phyloP scores from a whole-genome alignment of 345 rosid genomes.

The Eutrema heterophyllum region DNA sequence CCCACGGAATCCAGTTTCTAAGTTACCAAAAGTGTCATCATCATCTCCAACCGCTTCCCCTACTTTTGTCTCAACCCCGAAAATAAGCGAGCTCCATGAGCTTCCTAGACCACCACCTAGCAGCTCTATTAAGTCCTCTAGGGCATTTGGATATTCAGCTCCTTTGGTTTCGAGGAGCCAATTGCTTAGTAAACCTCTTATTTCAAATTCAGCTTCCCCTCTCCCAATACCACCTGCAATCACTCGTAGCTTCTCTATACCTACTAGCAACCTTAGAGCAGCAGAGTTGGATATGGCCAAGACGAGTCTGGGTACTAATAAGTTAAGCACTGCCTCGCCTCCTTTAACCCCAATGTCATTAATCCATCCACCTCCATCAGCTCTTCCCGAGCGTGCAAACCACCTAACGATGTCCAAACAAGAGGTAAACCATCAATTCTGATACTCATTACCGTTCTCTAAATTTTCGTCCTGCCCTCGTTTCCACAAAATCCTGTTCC shows the following conservation, averaged over 20 bases:
- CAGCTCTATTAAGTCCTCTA: constrained; percentile 39
- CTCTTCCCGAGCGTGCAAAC: constrained; percentile 12
- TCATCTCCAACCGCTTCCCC: constrained; percentile 65
- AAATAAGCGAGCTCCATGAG: constrained; percentile 95
- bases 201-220: constrained; percentile 50
- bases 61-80: constrained; percentile 69
- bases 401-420: constrained; percentile 23
- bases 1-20: constrained; percentile 47
- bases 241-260: constrained; percentile 85
- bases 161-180: constrained; percentile 61
- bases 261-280: constrained; percentile 51
- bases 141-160: constrained; percentile 63
- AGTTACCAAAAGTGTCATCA: constrained; percentile 40
- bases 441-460: not conserved
- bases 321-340: constrained; percentile 52
- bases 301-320: constrained; percentile 37
- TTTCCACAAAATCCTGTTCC: not conserved
- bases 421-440: constrained; percentile 37
- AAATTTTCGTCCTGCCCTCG: no score
- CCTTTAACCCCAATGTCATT: constrained; percentile 65
- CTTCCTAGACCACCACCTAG: constrained; percentile 95
- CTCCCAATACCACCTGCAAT: constrained; percentile 76
- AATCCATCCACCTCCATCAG: constrained; percentile 16
- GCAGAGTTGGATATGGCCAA: constrained; percentile 37
- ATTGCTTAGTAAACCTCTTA: constrained; percentile 36